Evolutionary conservation across 148 eudicot species (phyloP), one percentile per base, ranked within the genome.

Genomic region (Vaccinium corymbosum): DNA sequence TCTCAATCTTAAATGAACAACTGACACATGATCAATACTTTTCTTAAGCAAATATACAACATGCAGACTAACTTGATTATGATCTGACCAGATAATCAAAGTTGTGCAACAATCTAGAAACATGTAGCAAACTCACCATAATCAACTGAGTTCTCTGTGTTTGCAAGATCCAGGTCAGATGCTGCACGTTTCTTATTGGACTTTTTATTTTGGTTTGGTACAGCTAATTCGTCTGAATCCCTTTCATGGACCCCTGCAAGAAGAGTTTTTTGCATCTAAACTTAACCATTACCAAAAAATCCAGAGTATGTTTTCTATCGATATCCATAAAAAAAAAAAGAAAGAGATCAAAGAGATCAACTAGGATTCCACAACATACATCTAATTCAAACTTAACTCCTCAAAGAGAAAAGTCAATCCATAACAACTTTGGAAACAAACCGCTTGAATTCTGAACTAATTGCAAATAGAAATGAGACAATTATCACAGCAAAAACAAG

Each of bases 131-230:
- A 72, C 68, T 48, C 79, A 88, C 90, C 87, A 64, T 20, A 50
- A 68, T 27, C 73, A 48, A 20, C 79, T 61, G 53, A 11, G 52
- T 77, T 71, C 12, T 85, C 82, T 6, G 85, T 42, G 78, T 74
- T 68, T 73, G 55, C 84, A 55, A 84, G 80, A 79, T 89, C 89
- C 78, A 78, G 78, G 68, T 90, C 92, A 85, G 91, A 80, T 70
- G 85, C 83, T 38, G 87, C 80, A 55, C 92, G 86, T 87, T 90
- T 92, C 79, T 88, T 92, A 19, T 85, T 88, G 32, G 84, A 59
- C 81, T 84, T 90, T 84, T 83, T 86, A 75, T 79, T 88, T 2
- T 66, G 62, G 57, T 71, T 84, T 72, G 81, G 83, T 35, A 46
- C 83, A 79, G 79, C 86, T 32, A 86, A 81, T 80, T 85, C 78